Base-by-base conservation (phyloP, 345 rosid genomes). In the Moricandia moricandioides region DNA sequence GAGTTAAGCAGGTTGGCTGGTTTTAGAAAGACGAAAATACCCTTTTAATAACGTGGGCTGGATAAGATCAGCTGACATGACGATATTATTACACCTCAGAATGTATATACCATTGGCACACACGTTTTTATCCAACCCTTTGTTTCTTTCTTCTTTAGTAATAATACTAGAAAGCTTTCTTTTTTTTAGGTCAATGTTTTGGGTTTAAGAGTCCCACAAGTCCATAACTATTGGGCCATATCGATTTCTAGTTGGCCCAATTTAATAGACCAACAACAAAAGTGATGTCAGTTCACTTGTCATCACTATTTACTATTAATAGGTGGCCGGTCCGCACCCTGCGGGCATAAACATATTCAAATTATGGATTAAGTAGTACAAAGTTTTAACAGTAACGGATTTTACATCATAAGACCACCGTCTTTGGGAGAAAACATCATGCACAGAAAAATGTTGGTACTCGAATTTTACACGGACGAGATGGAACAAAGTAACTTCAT, bases 1-100 rank as follows among this genome's bases (percentile, higher is more conserved):
- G 37, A 69, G 69, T 51, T 43, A 29, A 67, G 67, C 73, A n/a
- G 72, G 18, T 59, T 67, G 62, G 67, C 24, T 8, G 4, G 13
- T 0, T 0, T 2, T 0, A 6, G 3, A 52, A 76, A 18, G 70
- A 54, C 79, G 37, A 29, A 27, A 54, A 0, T 62, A 62, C n/a
- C 79, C 79, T 76, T 30, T 29, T 0, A 21, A 39, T 54, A 71
- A 68, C 49, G 64, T 51, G 73, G 56, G 37, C 68, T 18, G 34
- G 14, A n/a, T 17, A 47, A 47, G 52, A 7, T 49, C 40, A 47
- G 17, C 1, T 12, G 11, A 58, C 51, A 49, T 74, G 72, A 74
- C 72, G 67, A 34, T 24, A n/a, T 4, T 24, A n/a, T 4, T 47
- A 34, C 43, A 6, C 52, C 30, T 75, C n/a, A 4, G 35, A 14